Conservation (phyloP, 805 yeast genomes). For the Nakazawaea populi region DNA sequence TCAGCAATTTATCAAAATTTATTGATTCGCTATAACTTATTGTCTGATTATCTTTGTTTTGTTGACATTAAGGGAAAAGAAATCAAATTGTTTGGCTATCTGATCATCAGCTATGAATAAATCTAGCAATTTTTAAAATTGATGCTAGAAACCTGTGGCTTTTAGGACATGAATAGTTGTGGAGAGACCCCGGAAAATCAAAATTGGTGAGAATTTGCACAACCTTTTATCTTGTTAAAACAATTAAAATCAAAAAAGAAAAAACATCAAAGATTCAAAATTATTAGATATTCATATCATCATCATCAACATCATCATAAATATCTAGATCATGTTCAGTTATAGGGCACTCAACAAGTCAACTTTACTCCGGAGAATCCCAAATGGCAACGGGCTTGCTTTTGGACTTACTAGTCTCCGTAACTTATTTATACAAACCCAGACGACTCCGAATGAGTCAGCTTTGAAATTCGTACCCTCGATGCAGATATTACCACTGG, state of each 20-base stretch:
- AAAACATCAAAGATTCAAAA: too few relatives aligned
- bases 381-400: conserved; percentile 13
- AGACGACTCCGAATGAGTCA: conserved; percentile 79
- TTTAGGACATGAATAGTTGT: not conserved
- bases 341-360: not conserved
- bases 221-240: not conserved
- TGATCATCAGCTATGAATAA: too few relatives aligned
- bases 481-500: conserved; percentile 55
- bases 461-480: conserved; percentile 84
- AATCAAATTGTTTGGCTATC: too few relatives aligned
- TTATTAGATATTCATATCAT: too few relatives aligned
- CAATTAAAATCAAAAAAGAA: too few relatives aligned
- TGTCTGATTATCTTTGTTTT: too few relatives aligned
- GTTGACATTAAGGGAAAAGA: too few relatives aligned
- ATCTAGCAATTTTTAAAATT: too few relatives aligned
- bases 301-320: not conserved
- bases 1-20: too few relatives aligned
- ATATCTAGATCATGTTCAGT: not conserved
- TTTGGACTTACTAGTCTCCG: not conserved
- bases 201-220: not conserved
- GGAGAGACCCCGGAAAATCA: not conserved
- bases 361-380: conserved; percentile 24
- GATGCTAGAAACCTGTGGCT: too few relatives aligned
- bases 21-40: too few relatives aligned
- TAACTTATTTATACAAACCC: conserved; percentile 67